Base-by-base conservation (phyloP, 2,329 filamentous ascomycete species). In the Cryphonectria japonica region DNA sequence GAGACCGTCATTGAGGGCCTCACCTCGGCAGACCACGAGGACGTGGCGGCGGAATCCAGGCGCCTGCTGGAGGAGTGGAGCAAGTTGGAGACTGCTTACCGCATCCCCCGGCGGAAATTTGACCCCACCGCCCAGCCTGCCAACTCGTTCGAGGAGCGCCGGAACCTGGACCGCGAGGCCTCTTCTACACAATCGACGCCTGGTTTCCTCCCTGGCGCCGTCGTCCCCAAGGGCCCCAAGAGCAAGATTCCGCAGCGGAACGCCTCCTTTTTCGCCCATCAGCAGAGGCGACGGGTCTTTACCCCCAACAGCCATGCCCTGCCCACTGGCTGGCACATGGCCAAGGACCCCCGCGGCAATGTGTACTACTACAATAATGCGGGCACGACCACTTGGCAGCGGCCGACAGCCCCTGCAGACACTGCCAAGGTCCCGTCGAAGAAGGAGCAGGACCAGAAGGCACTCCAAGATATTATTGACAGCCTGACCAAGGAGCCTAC, bases 91-190 rank as follows among this genome's bases (percentile, higher is more conserved):
- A 87, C 97, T 50, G 96, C 90, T 8, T 99, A 98, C 81, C 91
- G 96, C 72, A 99, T 99, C 78, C 94, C 94, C 52, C 89, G 95
- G 70, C 93, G 96, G 83, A 97, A 97, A 83, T 83, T 92, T 71
- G 94, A 95, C 78, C 90, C 91, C 37, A 90, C 89, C 74, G 88
- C 85, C 64, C 82, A 83, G 26, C 76, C 79, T 79, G 75, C 81
- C 85, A 89, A 88, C 75, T 85, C 87, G 37, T 88, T 87, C 34
- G 88, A 90, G 74, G 85, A 88, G 76, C 92, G 92, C 69, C 90
- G 92, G 70, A 87, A 87, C 66, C 88, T 89, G 71, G 87, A 91
- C 71, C 74, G 74, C 64, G 77, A 79, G 69, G 77, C 80, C 69
- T 72, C 52, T n/a, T 37, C 66, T 3, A 69, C 54, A 50, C 59